A percentile compares a stretch with the other conserved stretches of the same genome.
Evolutionary conservation across 1,139 yeast species (phyloP).

Genomic region (Geotrichum cucujoidarum): DNA sequence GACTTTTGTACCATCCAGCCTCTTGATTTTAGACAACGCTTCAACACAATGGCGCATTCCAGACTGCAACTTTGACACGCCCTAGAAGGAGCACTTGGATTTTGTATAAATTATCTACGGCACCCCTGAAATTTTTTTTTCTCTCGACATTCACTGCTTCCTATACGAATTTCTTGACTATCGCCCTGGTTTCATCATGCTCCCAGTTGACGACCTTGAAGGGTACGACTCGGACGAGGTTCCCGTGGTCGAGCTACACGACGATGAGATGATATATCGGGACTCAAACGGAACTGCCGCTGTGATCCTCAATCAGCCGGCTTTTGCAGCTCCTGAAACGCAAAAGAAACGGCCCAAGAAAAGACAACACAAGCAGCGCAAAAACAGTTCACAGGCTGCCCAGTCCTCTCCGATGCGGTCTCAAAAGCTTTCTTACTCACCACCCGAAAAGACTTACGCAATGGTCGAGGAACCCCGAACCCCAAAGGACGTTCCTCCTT

Average conservation of each 20-base stretch:
- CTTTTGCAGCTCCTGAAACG: neutral
- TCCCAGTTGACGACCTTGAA: slow-evolving; percentile 1
- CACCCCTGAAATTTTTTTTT: too few species aligned
- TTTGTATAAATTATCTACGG: too few species aligned
- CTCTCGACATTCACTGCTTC: neutral
- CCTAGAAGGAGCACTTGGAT: too few species aligned
- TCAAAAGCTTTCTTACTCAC: neutral
- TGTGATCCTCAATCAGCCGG: neutral
- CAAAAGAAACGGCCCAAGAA: slow-evolving; percentile 1
- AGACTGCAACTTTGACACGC: too few species aligned
- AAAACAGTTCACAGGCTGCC: neutral
- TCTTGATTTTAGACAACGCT: too few species aligned
- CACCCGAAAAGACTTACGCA: neutral
- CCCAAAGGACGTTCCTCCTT: slow-evolving; percentile 8
- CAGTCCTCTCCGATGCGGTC: neutral
- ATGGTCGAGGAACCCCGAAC: slow-evolving; percentile 1
- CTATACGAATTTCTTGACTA: neutral
- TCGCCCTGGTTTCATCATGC: too few species aligned
- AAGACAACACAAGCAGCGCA: neutral
- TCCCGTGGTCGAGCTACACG: slow-evolving; percentile 9
- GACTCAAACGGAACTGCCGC: slow-evolving; percentile 7
- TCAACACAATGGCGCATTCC: too few species aligned
- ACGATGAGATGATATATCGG: slow-evolving; percentile 3
- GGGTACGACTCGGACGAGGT: slow-evolving; percentile 16
- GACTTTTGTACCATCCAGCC: too few species aligned